Percentiles rank a stretch among this genome's conserved stretches.
phyloP scores from a whole-genome alignment of 176 grass and related monocot genomes.

The sorghum (Sorghum bicolor) region DNA sequence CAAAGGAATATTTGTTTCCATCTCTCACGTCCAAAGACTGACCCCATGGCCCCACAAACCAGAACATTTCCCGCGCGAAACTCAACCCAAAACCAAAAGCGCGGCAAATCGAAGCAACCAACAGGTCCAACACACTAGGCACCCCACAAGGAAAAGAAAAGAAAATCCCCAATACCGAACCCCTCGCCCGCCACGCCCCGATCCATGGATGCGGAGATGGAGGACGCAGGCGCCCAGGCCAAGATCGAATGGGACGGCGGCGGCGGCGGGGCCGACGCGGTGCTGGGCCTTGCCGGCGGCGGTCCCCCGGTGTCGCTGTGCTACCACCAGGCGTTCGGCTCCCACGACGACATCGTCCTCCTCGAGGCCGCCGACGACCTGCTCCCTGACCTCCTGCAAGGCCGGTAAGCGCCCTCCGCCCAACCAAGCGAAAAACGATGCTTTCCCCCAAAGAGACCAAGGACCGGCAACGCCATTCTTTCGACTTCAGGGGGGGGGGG shows the following conservation, averaged over 20 bases:
- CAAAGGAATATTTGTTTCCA: too few species aligned
- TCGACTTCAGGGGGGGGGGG: not conserved
- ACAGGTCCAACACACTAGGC: too few species aligned
- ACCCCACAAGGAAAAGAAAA: not conserved
- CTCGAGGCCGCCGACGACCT: constrained; percentile 69
- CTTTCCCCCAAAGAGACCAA: not conserved
- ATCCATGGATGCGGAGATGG: constrained; percentile 38
- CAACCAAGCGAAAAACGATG: not conserved
- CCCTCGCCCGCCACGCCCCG: not conserved
- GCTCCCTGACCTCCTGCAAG: constrained; percentile 60
- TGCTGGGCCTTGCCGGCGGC: constrained; percentile 42
- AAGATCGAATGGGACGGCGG: constrained; percentile 25
- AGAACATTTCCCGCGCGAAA: constrained; percentile 36
- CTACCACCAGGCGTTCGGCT: constrained; percentile 72
- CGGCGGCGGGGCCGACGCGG: constrained; percentile 62
- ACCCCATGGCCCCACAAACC: not conserved
- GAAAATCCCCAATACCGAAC: not conserved
- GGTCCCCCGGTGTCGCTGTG: constrained; percentile 58
- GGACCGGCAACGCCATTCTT: not conserved
- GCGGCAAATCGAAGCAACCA: constrained; percentile 17
- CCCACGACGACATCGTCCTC: constrained; percentile 72
- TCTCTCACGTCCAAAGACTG: not conserved
- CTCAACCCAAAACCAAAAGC: constrained; percentile 15
- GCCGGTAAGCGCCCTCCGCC: constrained; percentile 47
- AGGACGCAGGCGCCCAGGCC: not conserved